These are phyloP conservation scores for Lepidium africanum DNA, from an alignment of 345 rosid species.

Conservation along the genomic window DNA sequence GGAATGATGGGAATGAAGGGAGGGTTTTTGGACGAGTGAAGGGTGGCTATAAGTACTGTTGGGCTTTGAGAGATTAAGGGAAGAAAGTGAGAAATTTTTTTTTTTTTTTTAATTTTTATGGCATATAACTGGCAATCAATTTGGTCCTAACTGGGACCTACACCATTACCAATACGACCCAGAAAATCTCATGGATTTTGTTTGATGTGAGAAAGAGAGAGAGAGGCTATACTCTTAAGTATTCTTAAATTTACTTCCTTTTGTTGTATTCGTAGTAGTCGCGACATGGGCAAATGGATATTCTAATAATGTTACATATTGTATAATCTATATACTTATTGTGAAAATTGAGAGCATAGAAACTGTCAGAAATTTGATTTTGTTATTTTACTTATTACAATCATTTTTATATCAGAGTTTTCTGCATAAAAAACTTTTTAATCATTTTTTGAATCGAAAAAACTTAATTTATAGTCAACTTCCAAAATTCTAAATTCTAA, in stretches of 20 bases:
- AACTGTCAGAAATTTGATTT: neutral
- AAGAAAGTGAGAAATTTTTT: slow-evolving; percentile 6
- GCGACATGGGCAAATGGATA: slow-evolving; percentile 26
- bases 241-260: slow-evolving; percentile 7
- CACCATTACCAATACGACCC: slow-evolving; percentile 9
- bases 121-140: slow-evolving; percentile 57
- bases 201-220: slow-evolving; percentile 2
- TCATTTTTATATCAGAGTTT: no score
- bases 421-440: no score
- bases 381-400: no score
- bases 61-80: slow-evolving; percentile 16
- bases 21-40: slow-evolving; percentile 23
- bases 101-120: slow-evolving; percentile 23
- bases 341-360: neutral
- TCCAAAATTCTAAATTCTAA: no score
- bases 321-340: neutral
- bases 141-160: slow-evolving; percentile 45
- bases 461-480: no score
- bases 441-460: no score
- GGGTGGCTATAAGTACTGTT: slow-evolving; percentile 49
- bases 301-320: slow-evolving; percentile 1
- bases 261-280: slow-evolving; percentile 17
- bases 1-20: slow-evolving; percentile 12
- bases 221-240: neutral
- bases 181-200: slow-evolving; percentile 18